Percentiles rank a stretch among this genome's conserved stretches.
Evolutionary conservation across 2,329 filamentous ascomycete genomes (phyloP).

Genomic region (Pestalotiopsis sp.): DNA sequence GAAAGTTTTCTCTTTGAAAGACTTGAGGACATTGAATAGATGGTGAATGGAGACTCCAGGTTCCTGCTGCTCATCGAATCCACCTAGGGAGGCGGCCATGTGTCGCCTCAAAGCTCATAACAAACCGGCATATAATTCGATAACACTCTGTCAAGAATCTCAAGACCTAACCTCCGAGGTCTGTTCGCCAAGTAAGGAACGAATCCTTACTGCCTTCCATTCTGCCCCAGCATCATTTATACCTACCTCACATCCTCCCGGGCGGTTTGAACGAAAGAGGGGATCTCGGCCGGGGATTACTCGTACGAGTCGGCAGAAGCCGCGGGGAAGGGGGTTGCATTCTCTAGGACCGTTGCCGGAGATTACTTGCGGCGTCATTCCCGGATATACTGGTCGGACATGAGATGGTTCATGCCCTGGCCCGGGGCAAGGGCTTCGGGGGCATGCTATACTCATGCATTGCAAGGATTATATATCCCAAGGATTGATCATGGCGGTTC

Average conservation of each 20-base stretch:
- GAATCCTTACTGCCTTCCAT: not conserved
- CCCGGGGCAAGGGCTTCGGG: no score
- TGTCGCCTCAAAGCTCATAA: no score
- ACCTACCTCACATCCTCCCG: not conserved
- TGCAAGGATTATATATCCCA: not conserved
- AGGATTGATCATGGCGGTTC: not conserved
- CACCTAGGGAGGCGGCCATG: no score
- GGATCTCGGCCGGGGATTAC: not conserved
- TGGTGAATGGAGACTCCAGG: no score
- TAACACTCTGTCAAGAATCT: no score
- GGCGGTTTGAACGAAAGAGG: not conserved
- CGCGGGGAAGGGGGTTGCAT: not conserved
- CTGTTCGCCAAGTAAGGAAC: no score
- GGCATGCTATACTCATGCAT: not conserved
- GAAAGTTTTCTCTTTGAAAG: not conserved
- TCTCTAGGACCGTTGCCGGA: not conserved
- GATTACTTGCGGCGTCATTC: not conserved
- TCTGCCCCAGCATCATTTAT: not conserved
- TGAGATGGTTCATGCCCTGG: not conserved
- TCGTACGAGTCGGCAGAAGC: conserved; percentile 1
- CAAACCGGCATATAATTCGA: no score
- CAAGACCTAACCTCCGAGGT: no score
- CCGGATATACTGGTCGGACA: not conserved
- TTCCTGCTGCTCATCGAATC: no score
- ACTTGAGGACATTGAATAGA: no score